Evolutionary conservation across 495 filamentous ascomycete genomes (phyloP), one percentile per base, ranked within the genome.

Genomic region (Penicillium fimorum): DNA sequence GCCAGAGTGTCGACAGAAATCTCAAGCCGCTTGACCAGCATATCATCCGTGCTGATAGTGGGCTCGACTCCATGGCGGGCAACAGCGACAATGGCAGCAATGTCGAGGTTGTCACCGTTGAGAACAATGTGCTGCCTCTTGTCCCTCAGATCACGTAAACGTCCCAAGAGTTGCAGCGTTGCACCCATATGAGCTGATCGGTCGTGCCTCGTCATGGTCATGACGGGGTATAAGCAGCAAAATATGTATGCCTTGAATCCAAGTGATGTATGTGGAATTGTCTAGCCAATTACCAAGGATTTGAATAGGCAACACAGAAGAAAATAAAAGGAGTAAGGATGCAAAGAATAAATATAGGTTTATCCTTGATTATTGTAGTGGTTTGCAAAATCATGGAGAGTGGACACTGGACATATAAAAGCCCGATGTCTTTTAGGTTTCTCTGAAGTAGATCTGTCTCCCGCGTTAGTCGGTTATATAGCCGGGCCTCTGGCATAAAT

Each of bases 51-150:
- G 33, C 50, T 58, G 32, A 55, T 62, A 1, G 33, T 47, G 4
- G 59, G 55, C 24, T 55, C 47, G 32, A 58, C 47, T 13, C 27
- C 59, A 35, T 62, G 47, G 20, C 50, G 59, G 41, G 59, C 59
- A 8, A 62, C 55, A 3, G 59, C 55, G n/a, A 62, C 32, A 15
- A 62, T 52, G 11, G 59, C 51, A 10, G 59, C 50, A 43, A 62
- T 58, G 27, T 62, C 59, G 5, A 62, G 55, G 27, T 55, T 51
- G 40, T 58, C 58, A 1, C 59, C 59, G 22, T 62, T 56, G 12
- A 62, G 51, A 11, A 62, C 55, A 43, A 58, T 62, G 5, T 27
- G 22, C 40, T 53, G 35, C 24, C 43, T 37, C n/a, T 50, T 30
- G n/a, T 43, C 17, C 45, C 37, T 59, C 25, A 58, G 30, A 13